phyloP scores from a whole-genome alignment of 2,329 filamentous ascomycete genomes.

The Ceratocystis cubensis region DNA sequence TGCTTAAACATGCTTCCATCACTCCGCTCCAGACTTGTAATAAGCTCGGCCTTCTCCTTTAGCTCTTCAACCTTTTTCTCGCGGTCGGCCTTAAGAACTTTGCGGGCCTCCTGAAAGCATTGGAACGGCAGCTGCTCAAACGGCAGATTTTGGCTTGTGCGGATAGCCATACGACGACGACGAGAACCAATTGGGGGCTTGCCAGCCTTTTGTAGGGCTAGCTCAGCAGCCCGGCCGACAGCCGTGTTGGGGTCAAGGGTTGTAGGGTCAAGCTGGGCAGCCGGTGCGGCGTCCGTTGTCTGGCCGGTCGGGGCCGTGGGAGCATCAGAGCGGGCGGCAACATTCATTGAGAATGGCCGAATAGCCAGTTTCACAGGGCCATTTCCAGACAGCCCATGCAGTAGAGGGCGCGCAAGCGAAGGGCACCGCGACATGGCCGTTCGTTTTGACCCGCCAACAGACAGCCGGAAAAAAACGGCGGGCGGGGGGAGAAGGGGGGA shows the following conservation, averaged over 20 bases:
- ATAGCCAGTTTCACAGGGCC: constrained; percentile 27
- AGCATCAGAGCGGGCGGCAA: constrained; percentile 27
- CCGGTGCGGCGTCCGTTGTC: constrained; percentile 17
- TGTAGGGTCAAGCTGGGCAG: constrained; percentile 28
- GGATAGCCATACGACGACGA: constrained; percentile 63
- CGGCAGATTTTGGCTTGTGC: constrained; percentile 49
- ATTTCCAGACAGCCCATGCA: constrained; percentile 26
- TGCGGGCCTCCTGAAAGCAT: constrained; percentile 91
- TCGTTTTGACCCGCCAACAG: neutral
- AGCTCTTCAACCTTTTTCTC: constrained; percentile 69
- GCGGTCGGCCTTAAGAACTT: constrained; percentile 67
- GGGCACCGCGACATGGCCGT: constrained; percentile 45
- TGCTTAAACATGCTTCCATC: constrained; percentile 46
- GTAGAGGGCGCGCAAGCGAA: constrained; percentile 45
- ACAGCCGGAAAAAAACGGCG: neutral
- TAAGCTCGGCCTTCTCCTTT: constrained; percentile 50
- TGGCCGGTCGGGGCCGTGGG: constrained; percentile 22
- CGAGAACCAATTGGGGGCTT: constrained; percentile 69
- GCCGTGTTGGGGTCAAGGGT: constrained; percentile 57
- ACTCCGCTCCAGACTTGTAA: constrained; percentile 52
- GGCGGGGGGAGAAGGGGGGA: neutral
- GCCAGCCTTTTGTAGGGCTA: constrained; percentile 53
- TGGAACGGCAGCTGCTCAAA: constrained; percentile 95
- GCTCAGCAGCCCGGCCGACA: constrained; percentile 50
- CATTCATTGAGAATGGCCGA: constrained; percentile 30